Evolutionary conservation across 1,139 yeast genomes (phyloP), one percentile per base, ranked within the genome.

Genomic region (Zygosaccharomyces sapae): DNA sequence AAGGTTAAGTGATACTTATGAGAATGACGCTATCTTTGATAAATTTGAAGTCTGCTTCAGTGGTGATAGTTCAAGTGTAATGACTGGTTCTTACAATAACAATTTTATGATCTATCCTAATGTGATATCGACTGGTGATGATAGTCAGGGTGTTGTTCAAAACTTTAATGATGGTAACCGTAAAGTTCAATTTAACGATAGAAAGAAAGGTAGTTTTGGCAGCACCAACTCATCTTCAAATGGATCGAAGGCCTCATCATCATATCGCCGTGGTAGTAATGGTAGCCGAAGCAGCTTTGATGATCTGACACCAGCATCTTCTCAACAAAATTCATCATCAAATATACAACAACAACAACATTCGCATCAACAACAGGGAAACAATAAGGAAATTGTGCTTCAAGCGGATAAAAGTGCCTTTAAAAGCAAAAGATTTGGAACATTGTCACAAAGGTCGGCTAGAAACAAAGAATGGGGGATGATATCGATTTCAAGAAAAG

Each of bases 341-440:
- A 30, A 41, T 33, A 12, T 37, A 40, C 24, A 45, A 40, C 37
- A 34, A 24, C 22, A 39, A 39, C 37, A 13, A 22, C 12, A 33
- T 33, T 22, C 38, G 40, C 31, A 42, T 30, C 12, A 38, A 34
- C 36, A 33, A 20, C 24, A 35, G 38, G 30, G 38, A 29, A 38
- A 29, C 29, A 31, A 41, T 25, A 38, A 42, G 43, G 92, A 87
- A 67, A 84, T 92, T 56, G 80, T 87, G 34, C 76, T 94, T 60
- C 97, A 90, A 69, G 98, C 98, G n/a, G 98, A 92, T 68, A 92
- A 92, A 73, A 83, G 92, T 47, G 97, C 97, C 29, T 90, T 92
- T 73, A 90, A 89, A 68, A 62, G 61, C 47, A 63, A 62, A 52
- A 56, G 62, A 39, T 53, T 53, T 41, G 62, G 62, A 20, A 51